phyloP scores from a whole-genome alignment of 2,329 filamentous ascomycete genomes.

The Colletotrichum shisoi region DNA sequence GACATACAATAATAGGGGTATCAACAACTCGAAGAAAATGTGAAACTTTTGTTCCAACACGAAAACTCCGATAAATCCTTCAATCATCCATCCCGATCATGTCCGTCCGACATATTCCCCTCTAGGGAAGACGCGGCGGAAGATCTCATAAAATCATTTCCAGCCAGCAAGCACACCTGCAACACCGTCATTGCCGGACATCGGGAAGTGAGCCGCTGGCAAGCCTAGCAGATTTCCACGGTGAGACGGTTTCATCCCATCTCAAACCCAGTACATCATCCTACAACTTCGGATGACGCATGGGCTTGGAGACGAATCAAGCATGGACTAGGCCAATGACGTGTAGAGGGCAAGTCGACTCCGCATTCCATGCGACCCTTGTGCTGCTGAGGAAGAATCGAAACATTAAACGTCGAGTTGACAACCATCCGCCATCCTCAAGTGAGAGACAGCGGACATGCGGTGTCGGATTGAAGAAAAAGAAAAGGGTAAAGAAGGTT shows the following conservation, averaged over 20 bases:
- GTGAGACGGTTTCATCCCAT: slow-evolving; percentile 16
- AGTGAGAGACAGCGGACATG: background rate
- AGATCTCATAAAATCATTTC: slow-evolving; percentile 30
- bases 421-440: background rate
- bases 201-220: background rate
- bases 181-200: slow-evolving; percentile 10
- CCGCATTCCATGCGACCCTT: slow-evolving; percentile 27
- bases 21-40: slow-evolving; percentile 40
- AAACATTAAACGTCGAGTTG: slow-evolving; percentile 30
- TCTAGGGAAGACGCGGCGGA: slow-evolving; percentile 2
- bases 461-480: slow-evolving; percentile 11
- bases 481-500: slow-evolving; percentile 17
- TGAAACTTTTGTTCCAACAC: slow-evolving; percentile 39
- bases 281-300: background rate
- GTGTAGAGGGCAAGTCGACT: slow-evolving; percentile 18
- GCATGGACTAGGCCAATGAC: background rate
- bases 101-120: background rate
- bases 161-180: slow-evolving; percentile 29
- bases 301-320: background rate
- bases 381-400: slow-evolving; percentile 36
- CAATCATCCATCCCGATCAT: slow-evolving; percentile 32
- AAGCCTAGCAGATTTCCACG: background rate
- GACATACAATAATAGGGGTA: slow-evolving; percentile 39
- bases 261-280: background rate
- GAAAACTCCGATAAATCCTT: slow-evolving; percentile 36